Conservation (phyloP, 2,329 filamentous ascomycete species). For the Metarhizium album region DNA sequence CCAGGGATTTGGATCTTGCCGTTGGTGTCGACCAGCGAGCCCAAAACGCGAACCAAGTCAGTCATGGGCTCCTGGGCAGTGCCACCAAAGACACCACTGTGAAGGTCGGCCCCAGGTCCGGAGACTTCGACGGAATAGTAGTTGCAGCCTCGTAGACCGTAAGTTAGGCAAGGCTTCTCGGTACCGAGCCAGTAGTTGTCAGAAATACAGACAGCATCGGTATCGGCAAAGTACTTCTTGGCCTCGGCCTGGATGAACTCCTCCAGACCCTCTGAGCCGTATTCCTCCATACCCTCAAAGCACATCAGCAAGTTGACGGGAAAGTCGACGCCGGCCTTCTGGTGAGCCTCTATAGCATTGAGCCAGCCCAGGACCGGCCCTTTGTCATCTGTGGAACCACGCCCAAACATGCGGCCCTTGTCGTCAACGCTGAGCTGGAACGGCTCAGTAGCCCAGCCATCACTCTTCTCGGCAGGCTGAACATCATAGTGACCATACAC, state of each 20-base stretch:
- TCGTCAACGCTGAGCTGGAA: conserved; percentile 82
- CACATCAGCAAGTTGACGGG: conserved; percentile 98
- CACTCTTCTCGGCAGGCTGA: conserved; percentile 83
- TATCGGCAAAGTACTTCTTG: conserved; percentile 89
- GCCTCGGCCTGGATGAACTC: conserved; percentile 88
- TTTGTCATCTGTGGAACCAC: conserved; percentile 95
- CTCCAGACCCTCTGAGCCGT: conserved; percentile 90
- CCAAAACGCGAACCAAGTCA: conserved; percentile 75
- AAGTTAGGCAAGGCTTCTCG: conserved; percentile 95
- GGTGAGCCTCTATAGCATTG: conserved; percentile 95
- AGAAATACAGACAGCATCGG: conserved; percentile 94
- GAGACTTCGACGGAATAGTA: conserved; percentile 92
- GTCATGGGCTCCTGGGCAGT: conserved; percentile 98
- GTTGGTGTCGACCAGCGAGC: conserved; percentile 73
- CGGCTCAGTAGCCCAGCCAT: conserved; percentile 93
- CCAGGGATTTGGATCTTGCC: conserved; percentile 94
- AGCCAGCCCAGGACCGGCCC: conserved; percentile 94
- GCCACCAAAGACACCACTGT: conserved; percentile 94
- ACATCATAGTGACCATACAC: conserved; percentile 99
- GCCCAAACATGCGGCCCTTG: conserved; percentile 90
- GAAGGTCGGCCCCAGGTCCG: conserved; percentile 84
- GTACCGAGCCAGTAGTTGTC: conserved; percentile 99
- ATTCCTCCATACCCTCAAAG: conserved; percentile 99
- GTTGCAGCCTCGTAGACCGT: conserved; percentile 93
- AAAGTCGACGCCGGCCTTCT: conserved; percentile 87